Conservation (phyloP, 805 yeast species). For the Hanseniaspora lachancei region DNA sequence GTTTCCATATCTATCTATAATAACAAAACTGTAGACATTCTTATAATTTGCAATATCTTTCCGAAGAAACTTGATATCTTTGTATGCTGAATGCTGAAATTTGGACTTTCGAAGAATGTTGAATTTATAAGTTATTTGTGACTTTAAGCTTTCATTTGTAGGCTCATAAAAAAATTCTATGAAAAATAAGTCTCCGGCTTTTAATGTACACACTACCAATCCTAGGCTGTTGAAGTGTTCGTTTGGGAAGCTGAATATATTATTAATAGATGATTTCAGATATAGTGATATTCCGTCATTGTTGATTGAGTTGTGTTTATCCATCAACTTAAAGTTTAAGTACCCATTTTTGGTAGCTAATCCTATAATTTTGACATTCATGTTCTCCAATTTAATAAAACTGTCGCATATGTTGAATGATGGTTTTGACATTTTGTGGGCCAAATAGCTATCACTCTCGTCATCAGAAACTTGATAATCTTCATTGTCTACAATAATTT, state of each 20-base stretch:
- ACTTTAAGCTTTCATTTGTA: neutral
- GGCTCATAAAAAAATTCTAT: neutral
- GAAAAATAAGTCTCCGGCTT: slow-evolving; percentile 7
- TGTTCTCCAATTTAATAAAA: neutral
- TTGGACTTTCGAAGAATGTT: neutral
- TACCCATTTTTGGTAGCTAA: slow-evolving; percentile 6
- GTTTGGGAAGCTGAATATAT: neutral
- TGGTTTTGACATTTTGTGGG: neutral
- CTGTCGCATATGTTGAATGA: neutral
- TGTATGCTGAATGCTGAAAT: slow-evolving; percentile 4
- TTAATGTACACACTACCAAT: neutral
- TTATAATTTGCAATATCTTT: neutral
- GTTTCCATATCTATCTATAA: slow-evolving; percentile 11
- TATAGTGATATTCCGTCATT: slow-evolving; percentile 3
- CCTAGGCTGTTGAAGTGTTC: neutral
- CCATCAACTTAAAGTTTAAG: slow-evolving; percentile 8
- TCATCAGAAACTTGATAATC: slow-evolving; percentile 2
- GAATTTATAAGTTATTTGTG: neutral
- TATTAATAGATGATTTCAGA: neutral
- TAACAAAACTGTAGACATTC: neutral
- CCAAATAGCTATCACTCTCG: neutral
- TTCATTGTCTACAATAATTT: neutral
- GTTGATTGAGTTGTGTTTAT: neutral
- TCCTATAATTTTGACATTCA: neutral
- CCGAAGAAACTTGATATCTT: neutral